Base-by-base conservation (phyloP, 2,329 filamentous ascomycete genomes). In the Didymellaceae sp. region DNA sequence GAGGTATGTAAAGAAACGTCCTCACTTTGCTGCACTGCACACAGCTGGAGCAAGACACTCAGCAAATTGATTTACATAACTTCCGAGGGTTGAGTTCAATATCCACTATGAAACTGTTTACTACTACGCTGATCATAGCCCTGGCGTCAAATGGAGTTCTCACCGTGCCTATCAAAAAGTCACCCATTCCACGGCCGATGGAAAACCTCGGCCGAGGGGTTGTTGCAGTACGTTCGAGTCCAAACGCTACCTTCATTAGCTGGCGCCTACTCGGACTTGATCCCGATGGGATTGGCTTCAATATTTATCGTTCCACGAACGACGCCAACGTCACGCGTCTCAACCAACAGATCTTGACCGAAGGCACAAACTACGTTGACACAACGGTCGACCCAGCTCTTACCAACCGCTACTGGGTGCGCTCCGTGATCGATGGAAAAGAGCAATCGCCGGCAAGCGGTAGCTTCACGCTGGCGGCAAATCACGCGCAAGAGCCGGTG, bases 241-340 rank as follows among this genome's bases (percentile, higher is more conserved):
- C 32, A n/a, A 45, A 24, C 26, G 34, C 32, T 2, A 45, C 26
- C n/a, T 35, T 55, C 10, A 34, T 52, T 18, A 44, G 32, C 22
- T 55, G 52, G 52, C 41, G 52, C 13, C 43, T 55, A 8, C 34
- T 55, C 10, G 47, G 47, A 9, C 43, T 48, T 13, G 47, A 48
- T 17, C n/a, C 24, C 7, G 25, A 42, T 6, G 13, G n/a, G 6
- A 47, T 52, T 13, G 47, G 47, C 20, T 55, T 52, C 43, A 55
- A 55, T 24, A 20, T 52, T 18, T 55, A 52, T 24, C 47, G 52
- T 18, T 38, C 52, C 3, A 37, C 39, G 4, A 25, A 38, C 13
- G 40, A 21, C 24, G 47, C 13, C 17, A 25, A 20, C 20, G 30
- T 28, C 6, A 40, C 28, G 5, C 37, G 41, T 16, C 42, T 55